Evolutionary conservation across 495 filamentous ascomycete species (phyloP).

Genomic region (Neurospora africana): DNA sequence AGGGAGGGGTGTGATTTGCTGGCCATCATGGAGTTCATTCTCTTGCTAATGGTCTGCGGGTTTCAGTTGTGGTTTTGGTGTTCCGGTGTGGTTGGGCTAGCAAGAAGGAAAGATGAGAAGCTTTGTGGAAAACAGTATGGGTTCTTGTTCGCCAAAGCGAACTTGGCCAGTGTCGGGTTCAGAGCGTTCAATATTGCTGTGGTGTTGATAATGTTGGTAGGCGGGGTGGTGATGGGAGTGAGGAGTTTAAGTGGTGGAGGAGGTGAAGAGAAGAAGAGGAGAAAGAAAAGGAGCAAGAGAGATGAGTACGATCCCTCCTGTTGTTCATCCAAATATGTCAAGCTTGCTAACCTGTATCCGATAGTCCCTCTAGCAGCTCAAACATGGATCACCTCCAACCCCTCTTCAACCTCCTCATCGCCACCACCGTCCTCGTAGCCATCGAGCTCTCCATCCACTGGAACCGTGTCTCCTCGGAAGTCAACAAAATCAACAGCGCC

Average conservation of each 20-base stretch:
- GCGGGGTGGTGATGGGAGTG: conserved; percentile 4
- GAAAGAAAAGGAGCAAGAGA: conserved; percentile 4
- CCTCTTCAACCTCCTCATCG: conserved; percentile 18
- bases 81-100: conserved; percentile 2
- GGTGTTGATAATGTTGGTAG: conserved; percentile 8
- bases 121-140: conserved; percentile 11
- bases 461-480: conserved; percentile 18
- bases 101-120: not conserved
- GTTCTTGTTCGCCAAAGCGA: conserved; percentile 15
- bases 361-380: conserved; percentile 3
- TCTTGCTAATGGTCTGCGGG: conserved; percentile 18
- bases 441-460: conserved; percentile 31
- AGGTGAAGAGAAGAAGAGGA: not conserved
- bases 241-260: not conserved
- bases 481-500: conserved; percentile 16
- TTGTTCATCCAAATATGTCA: not conserved
- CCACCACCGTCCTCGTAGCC: conserved; percentile 19
- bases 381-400: conserved; percentile 3
- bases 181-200: conserved; percentile 16
- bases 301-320: not conserved
- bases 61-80: conserved; percentile 35
- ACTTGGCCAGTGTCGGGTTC: conserved; percentile 11
- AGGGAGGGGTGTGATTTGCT: conserved; percentile 1
- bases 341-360: not conserved
- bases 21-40: conserved; percentile 1